A percentile compares a stretch with the other conserved stretches of the same genome.
phyloP scores from a whole-genome alignment of 208 protist species.

The Trypanosomatidae sp. region DNA sequence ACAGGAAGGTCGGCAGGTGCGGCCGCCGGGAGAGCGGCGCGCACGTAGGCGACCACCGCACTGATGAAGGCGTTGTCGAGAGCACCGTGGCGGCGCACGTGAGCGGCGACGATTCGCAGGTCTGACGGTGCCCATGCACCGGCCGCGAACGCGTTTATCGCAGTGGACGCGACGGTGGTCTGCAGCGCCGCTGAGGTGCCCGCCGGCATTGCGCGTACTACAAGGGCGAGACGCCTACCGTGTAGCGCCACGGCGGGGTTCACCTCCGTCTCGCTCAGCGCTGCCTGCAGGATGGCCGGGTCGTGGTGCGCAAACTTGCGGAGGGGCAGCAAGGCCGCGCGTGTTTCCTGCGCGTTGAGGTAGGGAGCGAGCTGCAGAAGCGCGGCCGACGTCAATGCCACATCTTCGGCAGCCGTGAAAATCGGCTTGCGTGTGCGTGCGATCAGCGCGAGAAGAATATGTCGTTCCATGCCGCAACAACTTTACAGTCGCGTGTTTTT shows the following conservation, averaged over 20 bases:
- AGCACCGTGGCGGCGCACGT: slow-evolving; percentile 31
- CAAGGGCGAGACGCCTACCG: slow-evolving; percentile 12
- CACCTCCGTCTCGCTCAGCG: slow-evolving; percentile 5
- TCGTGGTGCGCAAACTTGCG: slow-evolving; percentile 18
- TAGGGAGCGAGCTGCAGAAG: slow-evolving; percentile 49
- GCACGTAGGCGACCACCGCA: slow-evolving; percentile 31
- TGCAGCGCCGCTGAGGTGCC: slow-evolving; percentile 7
- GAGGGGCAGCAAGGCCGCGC: slow-evolving; percentile 10
- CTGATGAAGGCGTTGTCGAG: slow-evolving; percentile 35
- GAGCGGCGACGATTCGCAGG: slow-evolving; percentile 16
- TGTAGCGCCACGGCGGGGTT: neutral
- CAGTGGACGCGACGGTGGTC: neutral
- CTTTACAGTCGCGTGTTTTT: neutral
- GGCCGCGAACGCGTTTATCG: slow-evolving; percentile 1
- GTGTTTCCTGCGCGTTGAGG: slow-evolving; percentile 24
- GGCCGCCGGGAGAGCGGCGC: slow-evolving; percentile 27
- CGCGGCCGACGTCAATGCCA: slow-evolving; percentile 24
- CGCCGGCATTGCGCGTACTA: slow-evolving; percentile 14
- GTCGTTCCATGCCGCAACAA: neutral
- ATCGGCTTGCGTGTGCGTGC: slow-evolving; percentile 25
- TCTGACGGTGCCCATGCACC: slow-evolving; percentile 13
- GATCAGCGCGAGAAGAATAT: slow-evolving; percentile 12
- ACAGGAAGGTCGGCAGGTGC: slow-evolving; percentile 9
- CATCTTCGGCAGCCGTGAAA: slow-evolving; percentile 44
- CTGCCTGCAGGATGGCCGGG: slow-evolving; percentile 17